Evolutionary conservation across 2,329 filamentous ascomycete species (phyloP).

Genomic region (Saccharata proteae): DNA sequence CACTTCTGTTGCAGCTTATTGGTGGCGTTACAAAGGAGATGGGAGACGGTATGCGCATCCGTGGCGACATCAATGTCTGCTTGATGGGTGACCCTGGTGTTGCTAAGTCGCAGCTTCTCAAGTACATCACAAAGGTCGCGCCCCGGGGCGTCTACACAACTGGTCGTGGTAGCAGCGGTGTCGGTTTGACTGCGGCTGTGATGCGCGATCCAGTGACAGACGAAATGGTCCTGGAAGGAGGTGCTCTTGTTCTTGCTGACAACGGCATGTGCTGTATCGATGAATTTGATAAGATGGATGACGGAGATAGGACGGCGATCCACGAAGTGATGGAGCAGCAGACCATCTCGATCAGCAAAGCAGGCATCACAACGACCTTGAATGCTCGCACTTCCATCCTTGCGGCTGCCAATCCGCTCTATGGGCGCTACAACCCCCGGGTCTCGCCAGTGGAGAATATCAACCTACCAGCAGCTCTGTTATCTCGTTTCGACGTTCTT

Average conservation of each 20-base stretch:
- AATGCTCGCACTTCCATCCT: conserved; percentile 95
- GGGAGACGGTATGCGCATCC: conserved; percentile 96
- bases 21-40: conserved; percentile 94
- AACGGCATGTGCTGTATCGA: conserved; percentile 81
- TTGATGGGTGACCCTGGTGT: conserved; percentile 99
- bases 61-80: conserved; percentile 97
- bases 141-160: conserved; percentile 82
- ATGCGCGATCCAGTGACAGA: conserved; percentile 77
- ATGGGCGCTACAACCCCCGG: conserved; percentile 94
- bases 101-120: conserved; percentile 94
- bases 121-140: conserved; percentile 97
- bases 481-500: conserved; percentile 93
- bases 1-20: conserved; percentile 84
- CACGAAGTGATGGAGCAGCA: conserved; percentile 87
- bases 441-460: conserved; percentile 98
- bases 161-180: conserved; percentile 67
- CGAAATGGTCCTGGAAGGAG: conserved; percentile 73
- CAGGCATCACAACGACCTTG: conserved; percentile 90
- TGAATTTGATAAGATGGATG: conserved; percentile 85
- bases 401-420: conserved; percentile 91
- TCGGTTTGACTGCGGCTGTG: conserved; percentile 70
- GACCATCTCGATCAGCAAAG: conserved; percentile 78
- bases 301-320: conserved; percentile 68
- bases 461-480: conserved; percentile 90
- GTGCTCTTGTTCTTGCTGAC: conserved; percentile 66